Conservation (phyloP, 345 rosid species). For the Salix viminalis region DNA sequence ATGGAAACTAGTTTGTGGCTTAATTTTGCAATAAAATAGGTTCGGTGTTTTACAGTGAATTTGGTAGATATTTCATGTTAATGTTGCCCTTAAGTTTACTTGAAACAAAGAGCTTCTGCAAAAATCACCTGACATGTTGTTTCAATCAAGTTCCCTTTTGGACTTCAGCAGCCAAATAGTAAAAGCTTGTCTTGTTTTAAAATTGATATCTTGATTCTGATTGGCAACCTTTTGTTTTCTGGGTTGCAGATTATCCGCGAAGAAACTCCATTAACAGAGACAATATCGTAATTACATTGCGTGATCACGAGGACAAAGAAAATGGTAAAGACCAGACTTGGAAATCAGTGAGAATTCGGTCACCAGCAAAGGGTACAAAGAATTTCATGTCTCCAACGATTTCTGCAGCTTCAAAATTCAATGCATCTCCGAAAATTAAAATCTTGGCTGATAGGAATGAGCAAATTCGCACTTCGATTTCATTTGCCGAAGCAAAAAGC, state of each 20-base stretch:
- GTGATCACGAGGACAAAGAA: slow-evolving; percentile 59
- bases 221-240: neutral
- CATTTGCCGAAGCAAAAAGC: slow-evolving; percentile 38
- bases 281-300: slow-evolving; percentile 20
- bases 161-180: neutral
- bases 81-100: neutral
- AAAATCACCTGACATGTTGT: neutral
- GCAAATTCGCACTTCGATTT: slow-evolving; percentile 37
- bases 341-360: slow-evolving; percentile 33
- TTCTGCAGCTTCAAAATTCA: slow-evolving; percentile 73
- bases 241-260: slow-evolving; percentile 34
- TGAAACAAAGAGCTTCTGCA: neutral
- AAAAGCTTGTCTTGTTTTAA: neutral
- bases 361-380: slow-evolving; percentile 50
- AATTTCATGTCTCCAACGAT: slow-evolving; percentile 89
- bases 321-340: slow-evolving; percentile 40
- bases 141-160: neutral
- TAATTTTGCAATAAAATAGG: neutral
- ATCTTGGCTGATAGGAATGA: slow-evolving; percentile 63
- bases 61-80: neutral
- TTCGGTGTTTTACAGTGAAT: neutral
- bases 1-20: neutral
- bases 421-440: slow-evolving; percentile 68
- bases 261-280: slow-evolving; percentile 47
- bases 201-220: too few species aligned